A percentile compares a stretch with the other conserved stretches of the same genome.
Evolutionary conservation across 2,329 filamentous ascomycete genomes (phyloP).

Genomic region (Mycosphaerella arachidis): DNA sequence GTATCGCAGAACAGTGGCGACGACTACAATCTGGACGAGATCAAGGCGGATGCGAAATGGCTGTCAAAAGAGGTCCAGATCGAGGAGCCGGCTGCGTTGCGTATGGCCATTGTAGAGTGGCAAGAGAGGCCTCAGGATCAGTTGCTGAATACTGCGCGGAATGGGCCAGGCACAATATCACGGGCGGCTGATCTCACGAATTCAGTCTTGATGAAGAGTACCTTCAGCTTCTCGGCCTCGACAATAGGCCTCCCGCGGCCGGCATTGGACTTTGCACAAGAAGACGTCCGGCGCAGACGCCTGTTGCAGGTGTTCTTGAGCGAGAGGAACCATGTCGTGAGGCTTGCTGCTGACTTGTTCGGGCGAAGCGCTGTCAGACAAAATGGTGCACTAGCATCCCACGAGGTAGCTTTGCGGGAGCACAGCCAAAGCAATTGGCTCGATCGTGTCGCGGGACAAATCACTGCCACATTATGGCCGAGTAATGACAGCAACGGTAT

Average conservation of each 20-base stretch:
- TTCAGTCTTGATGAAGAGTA: conserved; percentile 15
- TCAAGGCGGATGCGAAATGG: conserved; percentile 85
- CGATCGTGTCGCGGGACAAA: conserved; percentile 18
- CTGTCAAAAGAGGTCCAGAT: conserved; percentile 72
- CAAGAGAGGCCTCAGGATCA: conserved; percentile 73
- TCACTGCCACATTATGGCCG: conserved; percentile 17
- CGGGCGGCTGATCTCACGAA: conserved; percentile 5
- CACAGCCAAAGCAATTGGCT: conserved; percentile 18
- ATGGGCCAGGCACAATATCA: conserved; percentile 7
- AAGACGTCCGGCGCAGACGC: conserved; percentile 28
- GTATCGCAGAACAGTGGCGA: conserved; percentile 64
- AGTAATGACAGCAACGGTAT: conserved; percentile 6
- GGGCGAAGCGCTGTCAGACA: conserved; percentile 20
- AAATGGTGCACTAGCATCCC: conserved; percentile 9
- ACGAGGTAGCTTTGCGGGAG: conserved; percentile 7
- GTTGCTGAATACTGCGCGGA: conserved; percentile 49
- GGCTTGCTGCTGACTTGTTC: conserved; percentile 21
- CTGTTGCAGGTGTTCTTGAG: conserved; percentile 26
- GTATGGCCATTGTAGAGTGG: conserved; percentile 76
- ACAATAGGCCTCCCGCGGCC: conserved; percentile 7
- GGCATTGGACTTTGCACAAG: conserved; percentile 19
- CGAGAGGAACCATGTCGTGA: conserved; percentile 24
- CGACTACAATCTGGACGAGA: conserved; percentile 67
- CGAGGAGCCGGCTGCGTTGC: conserved; percentile 76
- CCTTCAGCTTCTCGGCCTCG: conserved; percentile 15